Percentiles rank a stretch among this genome's conserved stretches.
phyloP scores from a whole-genome alignment of 1,284 basidiomycete genomes.

The Tilletia setariae region DNA sequence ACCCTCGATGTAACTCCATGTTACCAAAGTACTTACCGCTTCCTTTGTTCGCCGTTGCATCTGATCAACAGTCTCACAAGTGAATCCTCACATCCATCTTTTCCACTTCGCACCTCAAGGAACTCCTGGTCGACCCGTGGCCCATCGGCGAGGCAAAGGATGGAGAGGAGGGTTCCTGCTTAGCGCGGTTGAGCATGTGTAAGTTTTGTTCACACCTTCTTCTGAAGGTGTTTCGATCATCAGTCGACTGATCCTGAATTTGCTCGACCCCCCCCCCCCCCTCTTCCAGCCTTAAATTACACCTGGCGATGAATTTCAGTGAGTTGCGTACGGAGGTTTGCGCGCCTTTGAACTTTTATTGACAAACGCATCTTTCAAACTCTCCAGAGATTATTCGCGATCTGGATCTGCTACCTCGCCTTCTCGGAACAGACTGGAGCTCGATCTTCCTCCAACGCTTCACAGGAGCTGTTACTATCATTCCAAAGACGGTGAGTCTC shows the following conservation, averaged over 20 bases:
- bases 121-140: slow-evolving; percentile 87
- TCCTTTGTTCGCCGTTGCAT: too few relatives aligned
- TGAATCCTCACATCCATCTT: slow-evolving; percentile 62
- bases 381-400: slow-evolving; percentile 44
- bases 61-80: slow-evolving; percentile 17
- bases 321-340: not conserved
- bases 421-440: slow-evolving; percentile 51
- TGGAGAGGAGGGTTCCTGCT: slow-evolving; percentile 80
- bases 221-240: not conserved
- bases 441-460: slow-evolving; percentile 50
- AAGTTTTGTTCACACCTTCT: not conserved
- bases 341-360: not conserved
- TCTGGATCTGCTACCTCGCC: slow-evolving; percentile 44
- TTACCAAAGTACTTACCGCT: too few relatives aligned
- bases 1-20: not conserved
- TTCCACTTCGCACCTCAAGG: slow-evolving; percentile 95
- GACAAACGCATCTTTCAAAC: not conserved
- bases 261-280: not conserved
- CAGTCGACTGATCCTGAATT: not conserved
- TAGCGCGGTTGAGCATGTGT: slow-evolving; percentile 53
- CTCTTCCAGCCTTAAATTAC: slow-evolving; percentile 35
- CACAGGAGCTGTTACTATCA: slow-evolving; percentile 49
- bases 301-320: slow-evolving; percentile 49
- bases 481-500: slow-evolving; percentile 36
- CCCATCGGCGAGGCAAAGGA: slow-evolving; percentile 82